A percentile compares a stretch with the other conserved stretches of the same genome.
Evolutionary conservation across 306 rosid genomes (phyloP).

Genomic region (Gastrolobium villosum): DNA sequence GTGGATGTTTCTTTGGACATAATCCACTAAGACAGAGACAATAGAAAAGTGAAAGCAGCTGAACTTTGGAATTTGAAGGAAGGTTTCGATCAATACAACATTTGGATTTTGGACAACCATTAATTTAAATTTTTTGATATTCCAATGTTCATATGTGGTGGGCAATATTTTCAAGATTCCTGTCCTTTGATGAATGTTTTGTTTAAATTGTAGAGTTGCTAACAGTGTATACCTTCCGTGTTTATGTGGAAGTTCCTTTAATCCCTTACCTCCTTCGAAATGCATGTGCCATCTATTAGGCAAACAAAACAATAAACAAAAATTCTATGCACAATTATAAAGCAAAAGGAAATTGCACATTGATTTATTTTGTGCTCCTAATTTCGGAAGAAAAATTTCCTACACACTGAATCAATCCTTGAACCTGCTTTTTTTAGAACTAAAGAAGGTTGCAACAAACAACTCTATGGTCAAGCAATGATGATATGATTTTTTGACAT

Average conservation of each 20-base stretch:
- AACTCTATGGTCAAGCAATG: constrained; percentile 46
- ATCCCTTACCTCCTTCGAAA: constrained; percentile 33
- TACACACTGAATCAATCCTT: constrained; percentile 56
- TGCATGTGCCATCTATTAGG: constrained; percentile 4
- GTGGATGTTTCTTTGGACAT: too few species aligned
- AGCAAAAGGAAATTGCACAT: constrained; percentile 16
- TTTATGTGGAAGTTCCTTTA: constrained; percentile 36
- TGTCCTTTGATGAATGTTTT: constrained; percentile 28
- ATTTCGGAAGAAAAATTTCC: constrained; percentile 21
- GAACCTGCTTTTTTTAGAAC: constrained; percentile 50
- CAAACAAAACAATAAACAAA: constrained; percentile 23
- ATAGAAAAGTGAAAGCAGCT: neutral
- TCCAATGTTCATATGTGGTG: constrained; percentile 38
- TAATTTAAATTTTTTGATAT: neutral
- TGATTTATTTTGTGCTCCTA: neutral
- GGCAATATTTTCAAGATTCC: constrained; percentile 37
- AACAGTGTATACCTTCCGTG: constrained; percentile 45
- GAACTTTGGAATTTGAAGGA: constrained; percentile 34
- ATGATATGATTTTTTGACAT: constrained; percentile 48
- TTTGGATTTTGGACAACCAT: constrained; percentile 44
- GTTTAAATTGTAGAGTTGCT: constrained; percentile 36
- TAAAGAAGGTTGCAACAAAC: constrained; percentile 48
- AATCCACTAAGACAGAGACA: too few species aligned
- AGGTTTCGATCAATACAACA: constrained; percentile 21
- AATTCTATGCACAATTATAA: constrained; percentile 4